Evolutionary conservation across 1,284 basidiomycete species (phyloP).

Genomic region (Pseudozyma tsukubaensis): DNA sequence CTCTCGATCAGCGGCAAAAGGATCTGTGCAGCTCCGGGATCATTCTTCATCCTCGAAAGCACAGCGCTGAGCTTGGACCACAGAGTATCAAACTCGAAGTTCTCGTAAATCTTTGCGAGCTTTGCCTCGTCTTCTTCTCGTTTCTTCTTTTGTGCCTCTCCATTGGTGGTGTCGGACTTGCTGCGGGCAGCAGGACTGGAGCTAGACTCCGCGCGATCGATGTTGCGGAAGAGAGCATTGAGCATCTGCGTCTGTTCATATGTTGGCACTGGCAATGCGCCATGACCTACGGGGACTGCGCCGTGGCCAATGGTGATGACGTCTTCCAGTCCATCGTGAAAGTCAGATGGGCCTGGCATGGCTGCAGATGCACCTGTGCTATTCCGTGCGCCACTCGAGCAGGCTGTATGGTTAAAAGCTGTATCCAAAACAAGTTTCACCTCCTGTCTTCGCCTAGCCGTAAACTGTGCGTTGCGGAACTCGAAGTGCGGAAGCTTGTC

Average conservation of each 20-base stretch:
- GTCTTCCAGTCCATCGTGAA: slow-evolving; percentile 6
- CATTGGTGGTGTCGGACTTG: slow-evolving; percentile 20
- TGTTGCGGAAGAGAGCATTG: slow-evolving; percentile 11
- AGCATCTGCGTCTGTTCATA: not conserved
- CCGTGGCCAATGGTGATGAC: slow-evolving; percentile 20
- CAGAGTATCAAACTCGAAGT: slow-evolving; percentile 61
- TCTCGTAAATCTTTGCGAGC: slow-evolving; percentile 65
- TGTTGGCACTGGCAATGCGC: slow-evolving; percentile 2
- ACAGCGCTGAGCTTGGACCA: slow-evolving; percentile 65
- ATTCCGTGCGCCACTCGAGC: not conserved
- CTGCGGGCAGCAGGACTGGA: slow-evolving; percentile 8
- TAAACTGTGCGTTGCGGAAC: too few relatives aligned
- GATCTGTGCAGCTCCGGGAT: slow-evolving; percentile 64
- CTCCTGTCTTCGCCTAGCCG: too few relatives aligned
- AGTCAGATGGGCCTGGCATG: slow-evolving; percentile 27
- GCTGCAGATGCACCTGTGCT: not conserved
- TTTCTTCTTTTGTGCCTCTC: slow-evolving; percentile 38
- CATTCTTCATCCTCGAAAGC: slow-evolving; percentile 60
- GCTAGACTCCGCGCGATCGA: slow-evolving; percentile 1
- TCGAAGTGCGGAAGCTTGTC: too few relatives aligned
- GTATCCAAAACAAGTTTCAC: too few relatives aligned
- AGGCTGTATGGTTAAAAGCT: not conserved
- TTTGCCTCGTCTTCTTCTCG: slow-evolving; percentile 73
- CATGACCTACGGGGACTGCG: slow-evolving; percentile 7
- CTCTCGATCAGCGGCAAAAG: slow-evolving; percentile 66